Base-by-base conservation (phyloP, 1,139 yeast species). In the Sugiyamaella pinicola region DNA sequence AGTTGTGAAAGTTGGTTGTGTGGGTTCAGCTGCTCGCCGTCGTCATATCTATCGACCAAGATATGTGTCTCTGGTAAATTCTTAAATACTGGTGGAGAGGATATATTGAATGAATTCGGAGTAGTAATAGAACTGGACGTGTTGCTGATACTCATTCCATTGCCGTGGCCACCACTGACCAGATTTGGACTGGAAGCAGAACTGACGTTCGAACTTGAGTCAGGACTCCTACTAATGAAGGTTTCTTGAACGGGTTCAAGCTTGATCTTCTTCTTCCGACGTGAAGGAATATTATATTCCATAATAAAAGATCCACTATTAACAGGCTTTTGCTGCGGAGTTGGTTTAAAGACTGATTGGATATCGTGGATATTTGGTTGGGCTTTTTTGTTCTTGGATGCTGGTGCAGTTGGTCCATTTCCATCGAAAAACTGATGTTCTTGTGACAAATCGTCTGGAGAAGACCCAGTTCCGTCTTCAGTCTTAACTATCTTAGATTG, bases 251-350 rank as follows among this genome's bases (percentile, higher is more conserved):
- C 26, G 5, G 21, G 22, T 15, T 33, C 37, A 10, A n/a, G 29
- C 13, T 43, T 43, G n/a, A n/a, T 4, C 2, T 8, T n/a, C 29
- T 38, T 13, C 48, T 26, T 37, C 38, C 44, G 31, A 26, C 31
- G 31, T 2, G 47, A 33, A 2, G 49, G 44, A 8, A 46, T 34
- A 26, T 41, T 34, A 45, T 57, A 58, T 49, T 61, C 64, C 12
- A 56, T 29, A n/a, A 61, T 54, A 49, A 61, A 61, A 7, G 61
- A 57, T 10, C 53, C 52, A 29, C 43, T 55, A 15, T 35, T 33
- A 12, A 58, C 54, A 17, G 58, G 60, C 29, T 51, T 43, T 47
- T 62, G 64, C 24, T 58, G 51, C 1, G 64, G 63, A 9, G 63
- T 54, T 8, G 66, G 61, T 22, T 41, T 49, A 43, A 61, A 61